Evolutionary conservation across 352 stramenopile genomes (phyloP), one percentile per base, ranked within the genome.

Genomic region (Pythium utonaiense): DNA sequence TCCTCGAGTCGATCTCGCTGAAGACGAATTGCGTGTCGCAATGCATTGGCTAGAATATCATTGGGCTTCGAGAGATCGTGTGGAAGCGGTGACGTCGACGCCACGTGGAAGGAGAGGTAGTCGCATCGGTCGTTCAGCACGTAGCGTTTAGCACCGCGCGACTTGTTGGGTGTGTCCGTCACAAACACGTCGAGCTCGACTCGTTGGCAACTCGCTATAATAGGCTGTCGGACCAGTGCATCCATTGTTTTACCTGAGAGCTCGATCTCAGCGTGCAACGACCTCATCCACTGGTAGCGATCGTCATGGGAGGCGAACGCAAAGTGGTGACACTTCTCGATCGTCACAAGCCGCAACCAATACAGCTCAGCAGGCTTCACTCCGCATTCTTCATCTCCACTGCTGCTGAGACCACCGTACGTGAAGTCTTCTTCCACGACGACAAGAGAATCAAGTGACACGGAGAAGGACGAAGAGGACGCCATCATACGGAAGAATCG

Each of bases 61-160:
- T 68, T 78, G 17, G 67, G 66, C 17, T 61, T 50, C 6, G 62
- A 53, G 1, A 55, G 3, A 31, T 62, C 42, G 27, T 36, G 28
- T 13, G 55, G 27, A 12, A 48, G 33, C 3, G 25, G 5, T 6
- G 30, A 31, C 0, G 10, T 38, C 10, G 21, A n/a, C 1, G 38
- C 19, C 17, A 73, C 49, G 24, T 67, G 45, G 45, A 22, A 40
- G 8, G 53, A 40, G 33, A 60, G 36, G 34, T 71, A 77, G 3
- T 75, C 53, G 24, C 69, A 76, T 0, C 75, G 67, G 36, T 85
- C 66, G 47, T 88, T 88, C 3, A 88, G 54, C 13, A 88, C 66
- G 24, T 66, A 73, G 3, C 75, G 70, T 49, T 72, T 74, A 1
- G 54, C 51, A 16, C 63, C 63, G 6, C 57, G 51, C 0, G 59